Evolutionary conservation across 768 basidiomycete species (phyloP), one percentile per base, ranked within the genome.

Genomic region (Suillus paluster): DNA sequence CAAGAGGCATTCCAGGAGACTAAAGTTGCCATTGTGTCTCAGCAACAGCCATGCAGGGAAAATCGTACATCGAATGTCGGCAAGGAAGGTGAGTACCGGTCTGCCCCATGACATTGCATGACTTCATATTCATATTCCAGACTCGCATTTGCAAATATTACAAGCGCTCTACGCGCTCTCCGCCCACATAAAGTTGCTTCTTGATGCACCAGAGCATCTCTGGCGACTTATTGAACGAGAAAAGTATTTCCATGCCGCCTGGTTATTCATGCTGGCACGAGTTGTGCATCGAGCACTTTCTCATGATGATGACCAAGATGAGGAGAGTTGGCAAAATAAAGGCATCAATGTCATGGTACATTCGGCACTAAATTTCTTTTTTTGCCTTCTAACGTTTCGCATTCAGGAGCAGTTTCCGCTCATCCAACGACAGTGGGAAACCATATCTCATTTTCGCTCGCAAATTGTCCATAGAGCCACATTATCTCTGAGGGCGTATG

Each of bases 401-500:
- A 44, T 50, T 17, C 69, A 95, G 94, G 85, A 86, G 52, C 92
- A 95, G 75, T 90, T 96, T 66, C 94, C 95, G 30, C 79, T 98
- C 5, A 86, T 94, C 4, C 91, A 94, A 66, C 88, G 94, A 39
- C 96, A 98, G 75, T 98, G 95, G 96, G 96, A 97, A 61, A 82
- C 86, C 1, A 86, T 98, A 9, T 86, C 88, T 5, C 92, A 91
- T 66, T 94, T 97, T 71, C 88, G 94, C 48, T 80, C 89, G 1
- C 95, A 97, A 70, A 96, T 98, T 64, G 85, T 91, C 23, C 91
- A 95, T 67, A 89, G 88, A 69, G 92, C 95, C n/a, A 94, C 89
- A 0, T 73, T 92, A 50, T 90, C 87, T n/a, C 79, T 97, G 19
- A 86, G 93, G 52, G 85, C 90, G 65, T 73, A 78, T 41, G 75